A percentile compares a stretch with the other conserved stretches of the same genome.
Conservation (phyloP, 257 asterid species). For the Rehmannia glutinosa region DNA sequence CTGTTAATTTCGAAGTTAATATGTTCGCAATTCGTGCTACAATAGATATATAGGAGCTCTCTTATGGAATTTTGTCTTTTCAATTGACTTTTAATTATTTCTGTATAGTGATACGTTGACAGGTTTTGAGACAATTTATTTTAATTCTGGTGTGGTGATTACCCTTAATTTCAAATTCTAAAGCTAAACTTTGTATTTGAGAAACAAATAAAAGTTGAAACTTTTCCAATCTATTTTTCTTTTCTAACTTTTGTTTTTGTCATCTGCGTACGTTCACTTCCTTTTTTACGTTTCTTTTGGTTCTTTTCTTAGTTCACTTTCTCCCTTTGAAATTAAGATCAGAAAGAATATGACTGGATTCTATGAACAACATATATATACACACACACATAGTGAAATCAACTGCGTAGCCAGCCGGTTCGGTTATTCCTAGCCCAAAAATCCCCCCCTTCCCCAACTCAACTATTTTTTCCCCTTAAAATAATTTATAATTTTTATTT, state of each 20-base stretch:
- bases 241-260: slow-evolving; percentile 17
- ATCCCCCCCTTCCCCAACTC: no score
- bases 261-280: slow-evolving; percentile 17
- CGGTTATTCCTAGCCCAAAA: no score
- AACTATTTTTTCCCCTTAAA: no score
- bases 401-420: no score
- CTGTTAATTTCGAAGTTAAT: no score
- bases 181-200: slow-evolving; percentile 19
- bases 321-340: slow-evolving; percentile 13
- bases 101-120: no score
- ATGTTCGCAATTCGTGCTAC: no score
- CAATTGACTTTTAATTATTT: no score
- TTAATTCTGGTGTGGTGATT: neutral
- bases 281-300: slow-evolving; percentile 14
- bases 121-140: neutral
- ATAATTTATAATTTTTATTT: no score
- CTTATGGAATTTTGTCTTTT: no score
- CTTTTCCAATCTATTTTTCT: slow-evolving; percentile 21
- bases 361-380: neutral
- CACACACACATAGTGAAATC: neutral
- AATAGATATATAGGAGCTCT: no score
- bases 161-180: neutral
- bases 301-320: slow-evolving; percentile 23
- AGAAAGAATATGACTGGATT: slow-evolving; percentile 6
- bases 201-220: slow-evolving; percentile 10